Conservation (phyloP, 768 basidiomycete genomes). For the Tylopilus cervinicoccineus region DNA sequence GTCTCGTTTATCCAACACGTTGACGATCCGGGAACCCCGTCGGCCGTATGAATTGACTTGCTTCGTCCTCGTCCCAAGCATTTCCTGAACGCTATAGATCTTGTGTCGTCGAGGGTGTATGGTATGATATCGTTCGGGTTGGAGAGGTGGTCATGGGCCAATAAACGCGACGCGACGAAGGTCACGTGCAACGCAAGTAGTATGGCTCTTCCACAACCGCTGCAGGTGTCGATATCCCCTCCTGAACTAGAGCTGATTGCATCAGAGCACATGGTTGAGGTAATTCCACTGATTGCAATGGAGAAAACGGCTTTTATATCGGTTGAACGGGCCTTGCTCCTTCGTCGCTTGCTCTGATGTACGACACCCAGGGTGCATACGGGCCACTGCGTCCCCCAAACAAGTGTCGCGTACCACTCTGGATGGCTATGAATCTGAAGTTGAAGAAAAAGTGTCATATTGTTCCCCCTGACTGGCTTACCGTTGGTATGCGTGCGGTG, state of each 20-base stretch:
- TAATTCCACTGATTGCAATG: slow-evolving; percentile 87
- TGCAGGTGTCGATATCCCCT: slow-evolving; percentile 73
- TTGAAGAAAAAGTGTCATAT: slow-evolving; percentile 93
- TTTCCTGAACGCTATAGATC: slow-evolving; percentile 21
- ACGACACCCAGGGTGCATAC: slow-evolving; percentile 67
- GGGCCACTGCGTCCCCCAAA: slow-evolving; percentile 90
- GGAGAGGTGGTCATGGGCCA: slow-evolving; percentile 2
- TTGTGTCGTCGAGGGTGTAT: neutral
- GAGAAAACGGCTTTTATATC: slow-evolving; percentile 90
- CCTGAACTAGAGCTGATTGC: slow-evolving; percentile 88
- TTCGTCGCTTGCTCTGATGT: slow-evolving; percentile 6
- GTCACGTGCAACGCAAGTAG: slow-evolving; percentile 19
- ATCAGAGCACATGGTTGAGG: slow-evolving; percentile 78
- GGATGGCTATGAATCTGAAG: slow-evolving; percentile 95
- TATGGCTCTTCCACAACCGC: slow-evolving; percentile 71
- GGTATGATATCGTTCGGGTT: slow-evolving; percentile 6
- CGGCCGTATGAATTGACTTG: slow-evolving; percentile 65
- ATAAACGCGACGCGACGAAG: slow-evolving; percentile 8
- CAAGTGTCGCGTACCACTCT: slow-evolving; percentile 83
- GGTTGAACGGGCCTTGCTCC: slow-evolving; percentile 40
- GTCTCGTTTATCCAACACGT: slow-evolving; percentile 35
- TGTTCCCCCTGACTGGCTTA: slow-evolving; percentile 86
- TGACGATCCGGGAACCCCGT: slow-evolving; percentile 57
- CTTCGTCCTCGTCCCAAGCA: slow-evolving; percentile 62
- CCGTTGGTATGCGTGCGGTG: slow-evolving; percentile 56